A percentile compares a stretch with the other conserved stretches of the same genome.
phyloP scores from a whole-genome alignment of 345 rosid species.

The Sonneratia caseolaris region DNA sequence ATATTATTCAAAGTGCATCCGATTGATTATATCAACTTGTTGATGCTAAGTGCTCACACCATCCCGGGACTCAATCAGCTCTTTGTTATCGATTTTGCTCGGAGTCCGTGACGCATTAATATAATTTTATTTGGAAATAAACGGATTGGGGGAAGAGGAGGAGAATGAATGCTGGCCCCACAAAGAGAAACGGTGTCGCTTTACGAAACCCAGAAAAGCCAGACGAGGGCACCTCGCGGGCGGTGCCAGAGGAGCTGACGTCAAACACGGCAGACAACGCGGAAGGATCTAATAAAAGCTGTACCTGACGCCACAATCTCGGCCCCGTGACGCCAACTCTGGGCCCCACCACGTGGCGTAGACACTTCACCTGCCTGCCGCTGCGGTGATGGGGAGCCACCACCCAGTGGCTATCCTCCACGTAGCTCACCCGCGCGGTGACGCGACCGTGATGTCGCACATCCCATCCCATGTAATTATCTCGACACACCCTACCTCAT shows the following conservation, averaged over 20 bases:
- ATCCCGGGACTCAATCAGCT: too few relatives aligned
- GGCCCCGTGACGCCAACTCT: conserved; percentile 9
- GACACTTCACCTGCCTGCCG: conserved; percentile 3
- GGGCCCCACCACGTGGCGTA: conserved; percentile 19
- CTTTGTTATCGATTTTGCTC: too few relatives aligned
- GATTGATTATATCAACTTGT: too few relatives aligned
- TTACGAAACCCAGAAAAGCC: background rate
- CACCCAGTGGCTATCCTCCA: background rate
- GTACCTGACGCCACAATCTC: background rate
- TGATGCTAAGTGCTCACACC: too few relatives aligned
- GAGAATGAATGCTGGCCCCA: too few relatives aligned
- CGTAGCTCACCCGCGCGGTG: background rate
- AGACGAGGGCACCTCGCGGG: conserved; percentile 10
- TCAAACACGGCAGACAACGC: background rate
- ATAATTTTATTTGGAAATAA: too few relatives aligned
- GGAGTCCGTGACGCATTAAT: too few relatives aligned
- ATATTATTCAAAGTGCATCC: too few relatives aligned
- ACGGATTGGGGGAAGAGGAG: too few relatives aligned
- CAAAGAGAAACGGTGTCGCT: background rate
- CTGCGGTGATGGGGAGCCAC: background rate
- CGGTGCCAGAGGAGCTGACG: conserved; percentile 15
- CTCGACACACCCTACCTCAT: too few relatives aligned
- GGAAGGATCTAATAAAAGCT: too few relatives aligned
- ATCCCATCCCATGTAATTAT: background rate
- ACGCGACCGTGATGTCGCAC: background rate